Base-by-base conservation (phyloP, 352 stramenopile species). In the Globisporangium iwayamae region DNA sequence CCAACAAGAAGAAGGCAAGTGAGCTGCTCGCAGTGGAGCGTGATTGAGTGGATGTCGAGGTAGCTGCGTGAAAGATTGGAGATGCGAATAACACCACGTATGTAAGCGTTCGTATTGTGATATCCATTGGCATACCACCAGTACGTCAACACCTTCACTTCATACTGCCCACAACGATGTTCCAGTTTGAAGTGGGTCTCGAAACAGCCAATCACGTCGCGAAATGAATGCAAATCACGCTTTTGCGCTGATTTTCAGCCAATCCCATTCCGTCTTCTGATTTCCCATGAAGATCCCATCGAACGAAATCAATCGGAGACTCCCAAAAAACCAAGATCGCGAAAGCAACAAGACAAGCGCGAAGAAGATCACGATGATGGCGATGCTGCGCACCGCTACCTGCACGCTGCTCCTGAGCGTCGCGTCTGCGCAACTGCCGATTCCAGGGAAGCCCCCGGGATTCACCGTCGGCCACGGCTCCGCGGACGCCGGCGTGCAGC, bases 401-500 rank as follows among this genome's bases (percentile, higher is more conserved):
- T 47, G 66, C 18, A 68, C 46, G 41, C 64, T 45, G 30, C 13
- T 70, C 20, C 10, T 70, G 10, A 50, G 20, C 11, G 36, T 62
- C 39, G 52, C 46, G 47, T 55, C 60, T 18, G 79, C 76, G 43
- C 81, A 91, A 62, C 71, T 91, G 11, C 73, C 75, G n/a, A 83
- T 93, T 58, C 86, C 82, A 14, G 65, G 70, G 14, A 79, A 77
- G 43, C 83, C 76, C 1, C 81, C 81, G 22, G 86, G 86, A 0
- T 93, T 93, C 57, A 86, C 78, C 1, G 62, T 88, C 18, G 79
- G 81, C 14, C 51, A 75, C 2, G 83, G 86, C 6, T 71, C 45
- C 13, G 76, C 81, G 5, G 64, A 78, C 16, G 86, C 86, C 2
- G 73, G 78, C 36, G 79, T 94, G 36, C 86, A 94, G 67, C 78